These are phyloP conservation scores for Apiospora saccharicola DNA, from an alignment of 2,329 filamentous ascomycete genomes.

Conservation along the genomic window DNA sequence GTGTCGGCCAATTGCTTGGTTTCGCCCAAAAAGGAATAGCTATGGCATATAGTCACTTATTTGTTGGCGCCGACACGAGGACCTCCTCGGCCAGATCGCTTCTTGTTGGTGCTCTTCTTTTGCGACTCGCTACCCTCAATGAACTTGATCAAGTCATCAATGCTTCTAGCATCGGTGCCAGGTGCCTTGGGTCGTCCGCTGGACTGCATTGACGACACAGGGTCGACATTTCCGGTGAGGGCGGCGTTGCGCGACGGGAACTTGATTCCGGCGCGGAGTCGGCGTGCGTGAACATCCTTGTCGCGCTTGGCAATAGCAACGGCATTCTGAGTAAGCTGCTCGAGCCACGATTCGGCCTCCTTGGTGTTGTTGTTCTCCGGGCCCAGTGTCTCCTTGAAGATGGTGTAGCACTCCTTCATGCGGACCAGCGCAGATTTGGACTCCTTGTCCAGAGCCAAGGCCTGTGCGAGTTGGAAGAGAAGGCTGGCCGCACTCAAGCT, in stretches of 20 bases:
- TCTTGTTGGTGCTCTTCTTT: slow-evolving; percentile 60
- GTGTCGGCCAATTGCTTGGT: background rate
- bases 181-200: slow-evolving; percentile 41
- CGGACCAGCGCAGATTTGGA: slow-evolving; percentile 88
- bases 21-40: background rate
- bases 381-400: slow-evolving; percentile 88
- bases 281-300: slow-evolving; percentile 81
- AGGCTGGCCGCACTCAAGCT: slow-evolving; percentile 94
- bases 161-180: slow-evolving; percentile 77
- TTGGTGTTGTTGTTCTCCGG: slow-evolving; percentile 96
- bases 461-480: slow-evolving; percentile 95
- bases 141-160: slow-evolving; percentile 92
- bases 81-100: slow-evolving; percentile 60
- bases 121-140: slow-evolving; percentile 79
- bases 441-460: slow-evolving; percentile 93
- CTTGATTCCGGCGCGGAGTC: slow-evolving; percentile 73
- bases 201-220: slow-evolving; percentile 42
- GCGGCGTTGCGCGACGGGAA: slow-evolving; percentile 71
- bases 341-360: slow-evolving; percentile 95
- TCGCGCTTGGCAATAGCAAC: slow-evolving; percentile 94
- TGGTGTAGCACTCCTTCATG: slow-evolving; percentile 97
- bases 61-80: slow-evolving; percentile 52
- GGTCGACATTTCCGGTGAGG: slow-evolving; percentile 51
- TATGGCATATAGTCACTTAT: background rate
- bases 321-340: slow-evolving; percentile 94